Conservation (phyloP, 2,329 filamentous ascomycete genomes). For the Madurella fahalii region DNA sequence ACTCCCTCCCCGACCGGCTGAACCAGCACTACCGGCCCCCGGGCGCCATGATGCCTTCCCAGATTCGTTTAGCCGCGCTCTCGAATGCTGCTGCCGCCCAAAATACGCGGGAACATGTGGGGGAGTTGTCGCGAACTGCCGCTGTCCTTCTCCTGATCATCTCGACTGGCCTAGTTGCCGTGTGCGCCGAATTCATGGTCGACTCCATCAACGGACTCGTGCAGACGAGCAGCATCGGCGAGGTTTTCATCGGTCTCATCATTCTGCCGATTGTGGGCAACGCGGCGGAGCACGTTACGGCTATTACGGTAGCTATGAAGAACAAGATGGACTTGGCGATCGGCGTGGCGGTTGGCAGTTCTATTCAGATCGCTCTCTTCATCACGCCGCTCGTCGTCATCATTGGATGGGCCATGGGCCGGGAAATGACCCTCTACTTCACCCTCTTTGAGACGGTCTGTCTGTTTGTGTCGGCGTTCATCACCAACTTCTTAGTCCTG, state of each 20-base stretch:
- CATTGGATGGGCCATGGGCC: slow-evolving; percentile 64
- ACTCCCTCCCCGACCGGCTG: slow-evolving; percentile 67
- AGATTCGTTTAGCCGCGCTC: slow-evolving; percentile 39
- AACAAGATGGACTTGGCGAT: slow-evolving; percentile 76
- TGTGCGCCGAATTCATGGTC: slow-evolving; percentile 68
- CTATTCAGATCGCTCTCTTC: slow-evolving; percentile 69
- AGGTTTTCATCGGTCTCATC: slow-evolving; percentile 68
- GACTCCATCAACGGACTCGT: slow-evolving; percentile 63
- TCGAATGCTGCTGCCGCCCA: slow-evolving; percentile 28
- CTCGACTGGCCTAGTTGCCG: slow-evolving; percentile 61
- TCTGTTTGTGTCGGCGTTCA: slow-evolving; percentile 77
- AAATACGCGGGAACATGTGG: slow-evolving; percentile 35
- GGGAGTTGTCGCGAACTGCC: slow-evolving; percentile 50
- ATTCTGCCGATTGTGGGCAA: slow-evolving; percentile 71
- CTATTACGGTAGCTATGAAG: slow-evolving; percentile 65
- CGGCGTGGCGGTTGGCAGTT: slow-evolving; percentile 65
- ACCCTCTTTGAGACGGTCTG: slow-evolving; percentile 85
- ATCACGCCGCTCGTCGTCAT: slow-evolving; percentile 67
- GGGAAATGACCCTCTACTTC: slow-evolving; percentile 77
- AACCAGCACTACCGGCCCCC: slow-evolving; percentile 47
- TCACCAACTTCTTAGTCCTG: slow-evolving; percentile 82
- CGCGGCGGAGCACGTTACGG: slow-evolving; percentile 68
- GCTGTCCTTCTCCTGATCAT: slow-evolving; percentile 60
- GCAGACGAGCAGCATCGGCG: slow-evolving; percentile 50
- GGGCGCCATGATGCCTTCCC: slow-evolving; percentile 47